phyloP scores from a whole-genome alignment of 1,284 basidiomycete species.

The Cryptococcus maquisensis region DNA sequence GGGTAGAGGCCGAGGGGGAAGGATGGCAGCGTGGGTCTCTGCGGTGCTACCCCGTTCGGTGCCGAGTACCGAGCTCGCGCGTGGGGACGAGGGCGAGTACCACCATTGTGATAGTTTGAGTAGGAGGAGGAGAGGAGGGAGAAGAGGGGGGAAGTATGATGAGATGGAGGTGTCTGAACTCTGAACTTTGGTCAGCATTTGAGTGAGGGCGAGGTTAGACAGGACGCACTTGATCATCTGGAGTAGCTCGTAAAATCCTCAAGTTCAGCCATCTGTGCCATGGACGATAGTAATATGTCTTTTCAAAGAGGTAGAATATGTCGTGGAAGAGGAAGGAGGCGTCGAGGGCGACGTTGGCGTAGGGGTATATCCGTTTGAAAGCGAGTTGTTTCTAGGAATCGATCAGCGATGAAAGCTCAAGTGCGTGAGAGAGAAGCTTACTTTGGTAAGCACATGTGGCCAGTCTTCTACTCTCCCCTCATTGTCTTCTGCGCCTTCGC shows the following conservation, averaged over 20 bases:
- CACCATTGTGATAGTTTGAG: slow-evolving; percentile 99
- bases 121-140: slow-evolving; percentile 88
- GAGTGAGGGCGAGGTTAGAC: neutral
- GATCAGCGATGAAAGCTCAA: neutral
- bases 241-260: slow-evolving; percentile 49
- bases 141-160: slow-evolving; percentile 49
- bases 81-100: slow-evolving; percentile 94
- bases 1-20: slow-evolving; percentile 65
- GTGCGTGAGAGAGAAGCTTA: neutral
- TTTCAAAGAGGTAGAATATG: slow-evolving; percentile 84
- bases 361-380: slow-evolving; percentile 76
- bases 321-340: slow-evolving; percentile 78
- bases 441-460: slow-evolving; percentile 26
- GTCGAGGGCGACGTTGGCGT: slow-evolving; percentile 71
- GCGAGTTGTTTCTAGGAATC: slow-evolving; percentile 40
- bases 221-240: slow-evolving; percentile 20
- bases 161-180: slow-evolving; percentile 5
- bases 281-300: slow-evolving; percentile 81
- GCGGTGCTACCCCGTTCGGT: slow-evolving; percentile 53
- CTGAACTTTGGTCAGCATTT: neutral
- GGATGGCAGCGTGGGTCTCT: slow-evolving; percentile 62
- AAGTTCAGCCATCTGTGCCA: slow-evolving; percentile 83
- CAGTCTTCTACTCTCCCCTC: slow-evolving; percentile 40
- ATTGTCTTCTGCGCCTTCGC: slow-evolving; percentile 61
- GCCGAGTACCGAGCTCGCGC: slow-evolving; percentile 62